phyloP scores from a whole-genome alignment of 2,329 filamentous ascomycete genomes.

The Beauveria varroae region DNA sequence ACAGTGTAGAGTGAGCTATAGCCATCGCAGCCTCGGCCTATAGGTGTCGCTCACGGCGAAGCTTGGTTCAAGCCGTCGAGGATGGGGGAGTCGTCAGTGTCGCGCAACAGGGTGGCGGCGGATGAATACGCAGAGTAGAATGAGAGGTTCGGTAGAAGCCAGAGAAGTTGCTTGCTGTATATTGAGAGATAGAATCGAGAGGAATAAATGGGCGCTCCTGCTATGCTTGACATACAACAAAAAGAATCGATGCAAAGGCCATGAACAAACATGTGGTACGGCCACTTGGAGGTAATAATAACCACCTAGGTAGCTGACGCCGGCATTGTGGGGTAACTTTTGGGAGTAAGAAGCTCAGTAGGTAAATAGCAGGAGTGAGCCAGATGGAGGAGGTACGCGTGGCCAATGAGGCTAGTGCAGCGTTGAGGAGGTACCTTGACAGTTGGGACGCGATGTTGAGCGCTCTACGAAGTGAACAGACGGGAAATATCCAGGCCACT shows the following conservation, averaged over 20 bases:
- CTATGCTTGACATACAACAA: neutral
- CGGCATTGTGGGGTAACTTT: conserved; percentile 6
- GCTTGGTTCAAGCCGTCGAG: neutral
- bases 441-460: neutral
- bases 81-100: neutral
- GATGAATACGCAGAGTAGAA: neutral
- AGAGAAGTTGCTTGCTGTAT: neutral
- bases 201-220: neutral
- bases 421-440: neutral
- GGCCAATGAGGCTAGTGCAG: neutral
- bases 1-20: neutral
- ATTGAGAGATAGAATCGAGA: neutral
- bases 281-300: conserved; percentile 4
- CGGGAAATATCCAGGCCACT: neutral
- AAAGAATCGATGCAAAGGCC: neutral
- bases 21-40: neutral
- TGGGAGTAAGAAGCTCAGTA: neutral
- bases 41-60: neutral
- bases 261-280: conserved; percentile 6
- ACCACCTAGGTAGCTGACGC: conserved; percentile 2
- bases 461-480: neutral
- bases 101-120: neutral
- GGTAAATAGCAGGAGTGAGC: neutral
- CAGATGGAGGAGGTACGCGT: conserved; percentile 1
- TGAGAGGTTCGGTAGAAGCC: neutral